A percentile compares a stretch with the other conserved stretches of the same genome.
Conservation (phyloP, 768 basidiomycete genomes). For the Russula abietina region DNA sequence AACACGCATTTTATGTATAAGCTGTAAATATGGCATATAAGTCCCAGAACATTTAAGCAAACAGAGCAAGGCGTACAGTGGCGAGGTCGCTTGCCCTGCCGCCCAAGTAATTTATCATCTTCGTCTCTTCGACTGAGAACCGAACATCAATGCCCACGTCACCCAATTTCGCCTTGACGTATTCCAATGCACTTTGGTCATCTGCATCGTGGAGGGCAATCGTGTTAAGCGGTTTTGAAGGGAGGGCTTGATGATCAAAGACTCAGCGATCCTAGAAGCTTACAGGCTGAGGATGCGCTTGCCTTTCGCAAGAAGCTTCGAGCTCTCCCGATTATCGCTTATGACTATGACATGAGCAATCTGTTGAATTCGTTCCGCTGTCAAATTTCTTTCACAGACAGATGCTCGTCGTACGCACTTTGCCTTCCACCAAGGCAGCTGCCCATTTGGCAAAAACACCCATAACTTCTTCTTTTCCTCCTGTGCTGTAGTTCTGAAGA, state of each 20-base stretch:
- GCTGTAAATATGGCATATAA: conserved; percentile 35
- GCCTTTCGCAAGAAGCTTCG: conserved; percentile 82
- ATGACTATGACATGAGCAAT: conserved; percentile 88
- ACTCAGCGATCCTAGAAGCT: background rate
- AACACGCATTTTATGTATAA: conserved; percentile 79
- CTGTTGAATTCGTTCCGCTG: conserved; percentile 34
- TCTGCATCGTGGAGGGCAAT: conserved; percentile 87
- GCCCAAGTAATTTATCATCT: conserved; percentile 69
- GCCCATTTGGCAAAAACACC: conserved; percentile 79
- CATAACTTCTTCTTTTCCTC: conserved; percentile 64
- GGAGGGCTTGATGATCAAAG: conserved; percentile 50
- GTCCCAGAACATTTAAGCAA: background rate
- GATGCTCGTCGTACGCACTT: conserved; percentile 39
- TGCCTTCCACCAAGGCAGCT: conserved; percentile 71
- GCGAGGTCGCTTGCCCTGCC: conserved; percentile 89
- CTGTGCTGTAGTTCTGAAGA: conserved; percentile 67
- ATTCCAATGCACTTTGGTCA: conserved; percentile 65
- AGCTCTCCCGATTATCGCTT: conserved; percentile 84
- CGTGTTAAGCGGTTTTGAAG: conserved; percentile 72
- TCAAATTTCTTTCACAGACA: background rate
- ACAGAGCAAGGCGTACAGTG: conserved; percentile 45
- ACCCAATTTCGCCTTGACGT: conserved; percentile 71
- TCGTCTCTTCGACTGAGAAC: conserved; percentile 50
- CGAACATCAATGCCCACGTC: conserved; percentile 48
- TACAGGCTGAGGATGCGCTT: conserved; percentile 14